Percentiles rank a stretch among this genome's conserved stretches.
phyloP scores from a whole-genome alignment of 352 stramenopile genomes.

The Phytophthora ohioensis region DNA sequence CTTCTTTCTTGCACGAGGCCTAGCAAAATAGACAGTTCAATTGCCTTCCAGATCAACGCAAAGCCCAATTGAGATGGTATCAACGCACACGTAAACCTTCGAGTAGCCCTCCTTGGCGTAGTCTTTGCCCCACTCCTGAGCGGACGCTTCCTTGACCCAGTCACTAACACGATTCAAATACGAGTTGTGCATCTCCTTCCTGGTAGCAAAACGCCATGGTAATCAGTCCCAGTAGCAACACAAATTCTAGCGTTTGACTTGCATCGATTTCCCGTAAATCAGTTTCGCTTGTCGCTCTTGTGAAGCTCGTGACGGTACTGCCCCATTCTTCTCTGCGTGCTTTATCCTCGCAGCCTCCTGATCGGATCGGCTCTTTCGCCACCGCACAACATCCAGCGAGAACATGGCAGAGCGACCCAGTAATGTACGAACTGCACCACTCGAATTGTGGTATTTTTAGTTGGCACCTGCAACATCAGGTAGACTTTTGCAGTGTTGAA shows the following conservation, averaged over 20 bases:
- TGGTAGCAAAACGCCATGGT: slow-evolving; percentile 25
- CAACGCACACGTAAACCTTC: slow-evolving; percentile 59
- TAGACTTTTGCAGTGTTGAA: too few species aligned
- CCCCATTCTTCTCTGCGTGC: slow-evolving; percentile 31
- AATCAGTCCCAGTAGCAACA: not conserved
- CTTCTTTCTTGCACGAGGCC: slow-evolving; percentile 55
- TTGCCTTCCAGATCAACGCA: not conserved
- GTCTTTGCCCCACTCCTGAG: slow-evolving; percentile 55
- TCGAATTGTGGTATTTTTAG: slow-evolving; percentile 23
- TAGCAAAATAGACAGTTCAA: slow-evolving; percentile 7
- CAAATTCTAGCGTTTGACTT: not conserved
- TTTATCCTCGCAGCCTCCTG: slow-evolving; percentile 45
- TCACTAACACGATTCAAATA: slow-evolving; percentile 67
- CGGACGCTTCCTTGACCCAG: slow-evolving; percentile 55
- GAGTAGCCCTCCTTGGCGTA: slow-evolving; percentile 68
- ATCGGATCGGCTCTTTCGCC: slow-evolving; percentile 52
- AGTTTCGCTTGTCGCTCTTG: slow-evolving; percentile 53
- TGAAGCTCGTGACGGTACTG: slow-evolving; percentile 30
- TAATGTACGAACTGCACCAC: slow-evolving; percentile 8
- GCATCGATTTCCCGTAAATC: slow-evolving; percentile 70
- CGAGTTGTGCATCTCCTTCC: slow-evolving; percentile 73
- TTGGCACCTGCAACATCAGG: not conserved
- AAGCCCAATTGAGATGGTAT: not conserved
- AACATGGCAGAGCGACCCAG: slow-evolving; percentile 47
- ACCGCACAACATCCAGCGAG: slow-evolving; percentile 65